Base-by-base conservation (phyloP, 2,329 filamentous ascomycete genomes). In the Fusarium dimerum region DNA sequence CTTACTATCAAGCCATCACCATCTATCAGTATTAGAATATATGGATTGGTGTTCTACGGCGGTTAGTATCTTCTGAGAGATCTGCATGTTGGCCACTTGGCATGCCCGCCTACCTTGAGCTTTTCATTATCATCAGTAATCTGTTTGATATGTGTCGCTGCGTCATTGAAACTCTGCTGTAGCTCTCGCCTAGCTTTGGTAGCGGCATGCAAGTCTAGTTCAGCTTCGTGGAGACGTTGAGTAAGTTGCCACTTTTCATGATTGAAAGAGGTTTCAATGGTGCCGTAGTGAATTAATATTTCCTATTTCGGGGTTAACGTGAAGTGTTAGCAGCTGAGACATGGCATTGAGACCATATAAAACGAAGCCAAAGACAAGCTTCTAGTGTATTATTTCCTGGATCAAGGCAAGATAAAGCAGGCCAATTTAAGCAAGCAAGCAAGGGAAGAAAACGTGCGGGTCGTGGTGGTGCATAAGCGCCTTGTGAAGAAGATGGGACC, bases 21-120 rank as follows among this genome's bases (percentile, higher is more conserved):
- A 66, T 87, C 85, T 60, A 88, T 79, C 59, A 86, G 65, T 39
- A 85, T 76, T 57, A 82, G 68, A 62, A 86, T 74, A 66, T 87
- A 87, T 40, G 79, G 76, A 67, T 85, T 85, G 45, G 71, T 74
- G 52, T 74, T 77, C 79, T 84, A 61, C 44, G 9, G 39, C 36
- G 16, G 42, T 66, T 57, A 66, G 64, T 51, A 32, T 26, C 50
- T 53, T 44, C 39, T 36, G 51, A 12, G 34, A 43, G 36, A 15
- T 20, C 15, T 29, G 49, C 55, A 49, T 49, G 51, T 46, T 29
- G 34, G 50, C 49, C 40, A 50, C 48, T 45, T 55, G 53, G 47
- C 45, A 29, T 45, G 45, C 55, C 44, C 42, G 45, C 55, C 44
- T 75, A 82, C 80, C 75, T 78, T 79, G 55, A 79, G 66, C 45